phyloP scores from a whole-genome alignment of 495 filamentous ascomycete species.

The Neurospora sp. region DNA sequence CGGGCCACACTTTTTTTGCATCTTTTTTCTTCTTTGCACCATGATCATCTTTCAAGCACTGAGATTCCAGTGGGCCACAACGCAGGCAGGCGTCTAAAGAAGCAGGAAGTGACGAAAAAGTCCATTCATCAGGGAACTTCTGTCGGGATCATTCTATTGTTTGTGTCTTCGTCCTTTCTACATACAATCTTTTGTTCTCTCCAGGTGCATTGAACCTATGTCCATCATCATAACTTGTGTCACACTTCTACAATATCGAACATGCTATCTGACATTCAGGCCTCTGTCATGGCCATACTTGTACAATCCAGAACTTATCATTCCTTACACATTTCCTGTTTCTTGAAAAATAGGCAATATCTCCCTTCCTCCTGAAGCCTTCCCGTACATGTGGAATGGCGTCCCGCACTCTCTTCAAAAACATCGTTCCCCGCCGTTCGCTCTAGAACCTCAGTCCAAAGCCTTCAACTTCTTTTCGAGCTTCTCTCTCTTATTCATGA shows the following conservation, averaged over 20 bases:
- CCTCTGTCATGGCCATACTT: neutral
- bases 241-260: neutral
- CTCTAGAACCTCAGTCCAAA: no score
- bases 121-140: accelerated
- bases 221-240: neutral
- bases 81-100: neutral
- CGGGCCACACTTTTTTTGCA: neutral
- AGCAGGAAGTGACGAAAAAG: neutral
- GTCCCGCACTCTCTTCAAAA: no score
- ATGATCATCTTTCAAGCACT: no score
- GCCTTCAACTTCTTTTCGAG: no score
- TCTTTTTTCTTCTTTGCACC: neutral
- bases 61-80: no score
- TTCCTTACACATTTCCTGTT: neutral
- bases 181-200: neutral
- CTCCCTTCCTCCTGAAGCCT: no score
- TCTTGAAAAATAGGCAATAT: no score
- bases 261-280: neutral
- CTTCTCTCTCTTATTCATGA: no score
- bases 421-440: no score
- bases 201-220: neutral
- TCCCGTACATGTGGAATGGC: no score
- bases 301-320: neutral
- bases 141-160: neutral
- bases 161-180: no score